Evolutionary conservation across 768 basidiomycete species (phyloP).

Genomic region (Naematelia aurantialba): DNA sequence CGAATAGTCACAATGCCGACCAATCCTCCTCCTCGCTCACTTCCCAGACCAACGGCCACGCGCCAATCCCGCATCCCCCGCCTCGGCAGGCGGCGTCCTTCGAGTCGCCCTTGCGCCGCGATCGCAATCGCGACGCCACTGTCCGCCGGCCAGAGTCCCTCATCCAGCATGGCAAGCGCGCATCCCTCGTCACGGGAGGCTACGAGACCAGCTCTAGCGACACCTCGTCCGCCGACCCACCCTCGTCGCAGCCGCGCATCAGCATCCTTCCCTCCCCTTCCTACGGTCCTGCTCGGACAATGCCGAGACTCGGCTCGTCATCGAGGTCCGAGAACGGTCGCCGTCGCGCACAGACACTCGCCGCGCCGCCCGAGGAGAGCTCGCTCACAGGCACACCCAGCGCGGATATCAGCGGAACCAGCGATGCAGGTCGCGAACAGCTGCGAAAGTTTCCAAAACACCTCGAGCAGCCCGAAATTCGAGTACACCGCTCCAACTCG

Average conservation of each 20-base stretch:
- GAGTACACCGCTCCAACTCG: constrained; percentile 2
- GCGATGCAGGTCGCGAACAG: not conserved
- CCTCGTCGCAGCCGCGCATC: not conserved
- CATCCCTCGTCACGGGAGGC: constrained; percentile 32
- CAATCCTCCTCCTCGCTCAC: too few species aligned
- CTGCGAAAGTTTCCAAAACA: not conserved
- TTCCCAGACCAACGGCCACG: not conserved
- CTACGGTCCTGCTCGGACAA: constrained; percentile 7
- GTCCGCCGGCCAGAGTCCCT: constrained; percentile 19
- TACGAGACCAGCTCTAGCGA: constrained; percentile 27
- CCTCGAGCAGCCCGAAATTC: not conserved
- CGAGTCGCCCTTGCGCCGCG: constrained; percentile 3
- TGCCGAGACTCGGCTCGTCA: not conserved
- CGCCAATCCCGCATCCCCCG: not conserved
- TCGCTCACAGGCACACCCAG: not conserved
- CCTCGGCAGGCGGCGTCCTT: not conserved
- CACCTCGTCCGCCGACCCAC: constrained; percentile 11
- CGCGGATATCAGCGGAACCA: not conserved
- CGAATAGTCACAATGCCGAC: constrained; percentile 1
- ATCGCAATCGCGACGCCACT: constrained; percentile 3
- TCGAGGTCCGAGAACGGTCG: constrained; percentile 6
- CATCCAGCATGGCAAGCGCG: constrained; percentile 22
- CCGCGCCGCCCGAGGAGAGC: not conserved
- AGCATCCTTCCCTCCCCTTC: not conserved
- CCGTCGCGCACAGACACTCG: not conserved